A percentile compares a stretch with the other conserved stretches of the same genome.
Conservation (phyloP, 169 alveolate genomes). For the Pseudocohnilembus persalinus region DNA sequence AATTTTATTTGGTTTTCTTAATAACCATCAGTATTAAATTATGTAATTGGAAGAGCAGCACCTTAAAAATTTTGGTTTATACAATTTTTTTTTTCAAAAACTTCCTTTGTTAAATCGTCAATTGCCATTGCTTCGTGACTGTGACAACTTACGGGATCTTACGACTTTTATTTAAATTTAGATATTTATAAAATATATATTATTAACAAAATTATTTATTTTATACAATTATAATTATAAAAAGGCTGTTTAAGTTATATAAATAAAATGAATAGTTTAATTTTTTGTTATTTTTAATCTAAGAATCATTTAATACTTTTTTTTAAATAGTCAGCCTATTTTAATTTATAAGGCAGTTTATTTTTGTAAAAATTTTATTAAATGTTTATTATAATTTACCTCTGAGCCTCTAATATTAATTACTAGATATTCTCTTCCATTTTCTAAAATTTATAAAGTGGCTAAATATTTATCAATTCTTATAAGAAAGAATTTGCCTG, state of each 20-base stretch:
- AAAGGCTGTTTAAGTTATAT: too few species aligned
- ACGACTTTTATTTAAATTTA: not conserved
- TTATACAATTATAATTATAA: too few species aligned
- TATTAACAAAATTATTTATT: too few species aligned
- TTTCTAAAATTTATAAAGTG: slow-evolving; percentile 6
- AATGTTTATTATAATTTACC: too few species aligned
- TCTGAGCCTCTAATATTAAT: slow-evolving; percentile 18
- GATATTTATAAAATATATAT: too few species aligned
- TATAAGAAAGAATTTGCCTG: slow-evolving; percentile 14
- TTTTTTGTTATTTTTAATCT: too few species aligned
- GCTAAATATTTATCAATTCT: slow-evolving; percentile 29
- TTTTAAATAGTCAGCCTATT: too few species aligned
- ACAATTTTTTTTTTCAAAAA: slow-evolving; percentile 9
- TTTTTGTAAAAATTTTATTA: too few species aligned
- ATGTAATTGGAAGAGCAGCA: not conserved
- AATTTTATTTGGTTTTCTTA: slow-evolving; percentile 9
- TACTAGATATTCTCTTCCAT: slow-evolving; percentile 4
- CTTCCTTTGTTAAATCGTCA: slow-evolving; percentile 1
- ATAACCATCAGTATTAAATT: slow-evolving; percentile 6
- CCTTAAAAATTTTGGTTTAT: slow-evolving; percentile 11
- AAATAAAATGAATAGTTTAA: too few species aligned
- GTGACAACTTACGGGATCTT: slow-evolving; percentile 26
- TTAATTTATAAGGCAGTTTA: too few species aligned
- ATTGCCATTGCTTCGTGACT: slow-evolving; percentile 6
- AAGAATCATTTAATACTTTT: too few species aligned